Evolutionary conservation across 805 yeast genomes (phyloP).

Genomic region (Saccharomyces mikatae): DNA sequence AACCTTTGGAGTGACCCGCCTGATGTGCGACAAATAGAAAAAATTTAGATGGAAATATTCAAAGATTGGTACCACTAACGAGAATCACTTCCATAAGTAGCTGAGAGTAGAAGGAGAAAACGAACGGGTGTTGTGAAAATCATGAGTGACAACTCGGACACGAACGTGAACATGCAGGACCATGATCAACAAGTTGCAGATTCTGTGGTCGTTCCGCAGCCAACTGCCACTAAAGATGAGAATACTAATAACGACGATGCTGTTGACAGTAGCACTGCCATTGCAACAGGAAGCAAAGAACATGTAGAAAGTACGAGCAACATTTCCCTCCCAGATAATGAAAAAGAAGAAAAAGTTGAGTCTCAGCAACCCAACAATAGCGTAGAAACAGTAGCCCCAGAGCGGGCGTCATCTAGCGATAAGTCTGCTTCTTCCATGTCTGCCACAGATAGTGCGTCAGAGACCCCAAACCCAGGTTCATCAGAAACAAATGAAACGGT

Average conservation of each 20-base stretch:
- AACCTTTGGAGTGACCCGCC: not conserved
- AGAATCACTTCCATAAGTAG: not conserved
- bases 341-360: not conserved
- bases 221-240: not conserved
- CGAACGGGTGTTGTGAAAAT: not conserved
- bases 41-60: not conserved
- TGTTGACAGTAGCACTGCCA: not conserved
- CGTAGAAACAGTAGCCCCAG: not conserved
- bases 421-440: not conserved
- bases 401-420: not conserved
- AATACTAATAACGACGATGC: not conserved
- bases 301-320: not conserved
- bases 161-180: not conserved
- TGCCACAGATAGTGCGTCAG: not conserved
- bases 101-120: not conserved
- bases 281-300: not conserved
- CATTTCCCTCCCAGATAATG: not conserved
- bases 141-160: not conserved
- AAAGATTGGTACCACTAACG: not conserved
- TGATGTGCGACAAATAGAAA: not conserved
- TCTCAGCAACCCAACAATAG: not conserved
- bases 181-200: not conserved
- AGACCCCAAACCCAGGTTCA: not conserved
- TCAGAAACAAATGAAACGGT: constrained; percentile 3
- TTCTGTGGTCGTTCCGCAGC: not conserved